Evolutionary conservation across 192 early-diverging fungal species (phyloP).

Genomic region (Nowakowskiella sp.): DNA sequence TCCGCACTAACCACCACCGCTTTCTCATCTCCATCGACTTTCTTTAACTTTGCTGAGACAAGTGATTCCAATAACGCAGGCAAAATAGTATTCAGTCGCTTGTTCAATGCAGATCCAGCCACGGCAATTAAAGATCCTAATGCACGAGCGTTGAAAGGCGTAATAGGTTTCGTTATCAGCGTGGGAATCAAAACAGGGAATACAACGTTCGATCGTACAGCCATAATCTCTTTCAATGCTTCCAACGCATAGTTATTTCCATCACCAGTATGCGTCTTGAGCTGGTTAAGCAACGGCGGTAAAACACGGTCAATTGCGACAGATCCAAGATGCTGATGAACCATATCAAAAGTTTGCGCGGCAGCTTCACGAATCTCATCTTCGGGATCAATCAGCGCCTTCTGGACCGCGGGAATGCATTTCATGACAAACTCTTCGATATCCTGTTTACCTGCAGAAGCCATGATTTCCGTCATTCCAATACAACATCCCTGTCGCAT

Average conservation of each 20-base stretch:
- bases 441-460: slow-evolving; percentile 67
- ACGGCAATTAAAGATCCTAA: slow-evolving; percentile 83
- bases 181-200: slow-evolving; percentile 98
- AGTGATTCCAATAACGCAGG: slow-evolving; percentile 74
- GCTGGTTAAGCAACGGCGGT: slow-evolving; percentile 75
- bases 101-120: slow-evolving; percentile 76
- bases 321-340: slow-evolving; percentile 85
- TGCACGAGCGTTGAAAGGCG: slow-evolving; percentile 85
- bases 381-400: slow-evolving; percentile 78
- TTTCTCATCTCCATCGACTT: slow-evolving; percentile 52
- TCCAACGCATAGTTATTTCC: slow-evolving; percentile 66
- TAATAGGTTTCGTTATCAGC: slow-evolving; percentile 78
- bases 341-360: slow-evolving; percentile 84
- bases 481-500: slow-evolving; percentile 89
- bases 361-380: slow-evolving; percentile 86
- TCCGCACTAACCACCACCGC: too few relatives aligned
- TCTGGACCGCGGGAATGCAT: slow-evolving; percentile 74
- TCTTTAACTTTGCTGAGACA: too few relatives aligned
- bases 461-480: slow-evolving; percentile 87
- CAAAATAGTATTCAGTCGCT: slow-evolving; percentile 72
- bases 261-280: slow-evolving; percentile 35
- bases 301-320: slow-evolving; percentile 90
- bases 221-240: slow-evolving; percentile 96
- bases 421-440: slow-evolving; percentile 76
- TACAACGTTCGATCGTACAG: slow-evolving; percentile 90